Evolutionary conservation across 345 rosid genomes (phyloP).

Genomic region (Linum tenue): DNA sequence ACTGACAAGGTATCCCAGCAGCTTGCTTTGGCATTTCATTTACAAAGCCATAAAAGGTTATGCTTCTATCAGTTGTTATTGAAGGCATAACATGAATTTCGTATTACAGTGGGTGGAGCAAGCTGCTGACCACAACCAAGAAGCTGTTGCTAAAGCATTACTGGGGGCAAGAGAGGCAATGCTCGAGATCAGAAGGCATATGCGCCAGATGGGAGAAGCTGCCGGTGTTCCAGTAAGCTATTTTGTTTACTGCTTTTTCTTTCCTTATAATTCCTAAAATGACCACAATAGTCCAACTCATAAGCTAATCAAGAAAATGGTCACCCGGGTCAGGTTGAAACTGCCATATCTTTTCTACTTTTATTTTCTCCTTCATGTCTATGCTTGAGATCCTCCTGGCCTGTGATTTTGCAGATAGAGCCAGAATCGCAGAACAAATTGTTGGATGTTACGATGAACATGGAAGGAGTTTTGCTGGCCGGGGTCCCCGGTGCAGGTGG

Average conservation of each 20-base stretch:
- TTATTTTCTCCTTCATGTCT: not conserved
- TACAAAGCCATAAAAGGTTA: no score
- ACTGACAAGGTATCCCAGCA: slow-evolving; percentile 51
- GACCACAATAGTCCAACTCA: no score
- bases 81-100: slow-evolving; percentile 14
- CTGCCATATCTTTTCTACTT: not conserved
- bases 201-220: slow-evolving; percentile 83
- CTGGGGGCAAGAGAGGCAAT: slow-evolving; percentile 67
- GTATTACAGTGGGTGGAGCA: slow-evolving; percentile 68
- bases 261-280: no score
- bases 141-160: slow-evolving; percentile 49
- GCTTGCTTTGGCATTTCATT: slow-evolving; percentile 9
- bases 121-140: slow-evolving; percentile 45
- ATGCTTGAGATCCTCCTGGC: not conserved
- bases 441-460: slow-evolving; percentile 64
- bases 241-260: not conserved
- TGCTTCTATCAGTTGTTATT: slow-evolving; percentile 8
- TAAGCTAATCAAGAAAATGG: no score
- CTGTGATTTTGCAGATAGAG: slow-evolving; percentile 60
- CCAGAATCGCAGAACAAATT: slow-evolving; percentile 75
- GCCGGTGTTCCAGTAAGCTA: slow-evolving; percentile 73
- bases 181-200: slow-evolving; percentile 58
- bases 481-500: slow-evolving; percentile 99
- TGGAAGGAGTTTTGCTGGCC: slow-evolving; percentile 82
- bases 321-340: no score